Base-by-base conservation (phyloP, 495 filamentous ascomycete genomes). In the Aspergillus taichungensis region DNA sequence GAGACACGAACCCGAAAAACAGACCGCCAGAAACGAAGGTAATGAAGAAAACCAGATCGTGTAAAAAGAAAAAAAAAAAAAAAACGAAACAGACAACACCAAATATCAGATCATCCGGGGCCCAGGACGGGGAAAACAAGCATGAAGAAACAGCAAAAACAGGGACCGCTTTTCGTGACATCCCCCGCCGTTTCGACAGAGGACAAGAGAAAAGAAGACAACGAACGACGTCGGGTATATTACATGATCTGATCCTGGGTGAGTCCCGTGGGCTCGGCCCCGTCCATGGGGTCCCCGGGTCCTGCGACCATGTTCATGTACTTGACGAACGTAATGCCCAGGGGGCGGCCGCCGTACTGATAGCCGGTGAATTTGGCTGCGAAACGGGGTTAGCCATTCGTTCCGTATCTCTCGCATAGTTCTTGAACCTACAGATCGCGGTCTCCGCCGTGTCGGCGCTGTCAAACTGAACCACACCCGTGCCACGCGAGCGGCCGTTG, bases 211-310 rank as follows among this genome's bases (percentile, higher is more conserved):
- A 41, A 41, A 8, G 28, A 28, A 28, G 13, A 39, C 10, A 8
- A n/a, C 18, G 18, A 8, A n/a, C 18, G 18, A 41, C 39, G 30
- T 41, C 12, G 41, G 32, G 48, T 57, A 46, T 45, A 54, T 67
- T 78, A 98, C 91, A 95, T 95, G 66, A 98, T 96, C 73, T 98
- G 91, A 57, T 96, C 92, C 63, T 98, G 92, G 3, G 88, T 94
- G 54, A 95, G 63, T 46, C 76, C 79, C 13, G 85, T 80, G n/a
- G 77, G 69, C 52, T 92, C 83, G 13, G 61, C 54, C 29, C 78
- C 85, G 53, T 95, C 88, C 85, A 92, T 94, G 51, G 71, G 75
- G 54, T 90, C 87, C 12, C 63, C 74, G 28, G 76, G 79, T 14
- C 67, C 71, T 45, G 71, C 67, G 28, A 70, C 76, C 1, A 75